Evolutionary conservation across 345 rosid species (phyloP).

Genomic region (Citrus sp.): DNA sequence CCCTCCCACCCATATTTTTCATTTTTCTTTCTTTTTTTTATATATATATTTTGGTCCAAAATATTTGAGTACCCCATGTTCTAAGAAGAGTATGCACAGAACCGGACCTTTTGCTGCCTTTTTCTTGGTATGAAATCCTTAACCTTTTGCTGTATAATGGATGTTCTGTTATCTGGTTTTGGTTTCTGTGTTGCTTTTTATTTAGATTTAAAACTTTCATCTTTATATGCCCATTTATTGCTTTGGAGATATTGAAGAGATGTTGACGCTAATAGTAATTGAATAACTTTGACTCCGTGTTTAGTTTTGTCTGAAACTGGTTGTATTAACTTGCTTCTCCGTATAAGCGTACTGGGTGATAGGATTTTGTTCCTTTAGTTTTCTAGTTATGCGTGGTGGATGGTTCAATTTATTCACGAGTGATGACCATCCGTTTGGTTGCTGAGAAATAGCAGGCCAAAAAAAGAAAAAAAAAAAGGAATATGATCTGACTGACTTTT

Average conservation of each 20-base stretch:
- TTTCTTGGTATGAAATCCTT: slow-evolving; percentile 29
- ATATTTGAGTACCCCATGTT: slow-evolving; percentile 23
- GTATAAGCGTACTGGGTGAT: background rate
- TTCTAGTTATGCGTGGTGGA: background rate
- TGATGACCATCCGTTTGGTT: slow-evolving; percentile 4
- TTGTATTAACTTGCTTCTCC: background rate
- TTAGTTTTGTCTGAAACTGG: background rate
- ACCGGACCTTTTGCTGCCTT: slow-evolving; percentile 9
- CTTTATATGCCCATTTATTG: slow-evolving; percentile 13
- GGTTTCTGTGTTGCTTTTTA: slow-evolving; percentile 5
- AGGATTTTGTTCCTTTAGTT: background rate
- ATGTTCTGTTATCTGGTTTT: background rate
- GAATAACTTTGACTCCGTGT: slow-evolving; percentile 1
- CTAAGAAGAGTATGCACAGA: slow-evolving; percentile 10
- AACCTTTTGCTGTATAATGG: background rate
- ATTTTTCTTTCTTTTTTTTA: background rate
- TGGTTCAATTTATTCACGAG: background rate
- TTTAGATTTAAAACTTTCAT: slow-evolving; percentile 13
- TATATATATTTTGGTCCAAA: background rate
- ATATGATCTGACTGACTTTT: background rate
- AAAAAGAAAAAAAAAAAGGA: no score
- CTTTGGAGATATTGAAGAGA: slow-evolving; percentile 19
- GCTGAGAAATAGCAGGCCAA: background rate
- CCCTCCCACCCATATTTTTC: slow-evolving; percentile 12
- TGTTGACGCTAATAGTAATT: slow-evolving; percentile 18